Evolutionary conservation across 176 grass and related monocot genomes (phyloP).

Genomic region (Thalia dealbata): DNA sequence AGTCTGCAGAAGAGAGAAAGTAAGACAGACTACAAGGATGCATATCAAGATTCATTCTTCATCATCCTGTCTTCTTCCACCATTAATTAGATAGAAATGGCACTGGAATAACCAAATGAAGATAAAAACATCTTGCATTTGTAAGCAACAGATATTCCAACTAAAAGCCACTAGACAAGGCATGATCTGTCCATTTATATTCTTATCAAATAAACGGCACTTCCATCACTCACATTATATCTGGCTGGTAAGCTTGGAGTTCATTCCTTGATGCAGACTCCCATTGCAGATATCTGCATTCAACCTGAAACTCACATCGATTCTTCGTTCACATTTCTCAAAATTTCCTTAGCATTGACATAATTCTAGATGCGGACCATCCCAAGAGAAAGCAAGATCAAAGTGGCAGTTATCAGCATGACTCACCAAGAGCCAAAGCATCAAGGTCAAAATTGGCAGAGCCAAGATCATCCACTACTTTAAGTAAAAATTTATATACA

Average conservation of each 20-base stretch:
- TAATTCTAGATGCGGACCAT: not conserved
- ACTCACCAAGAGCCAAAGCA: not conserved
- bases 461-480: not conserved
- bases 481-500: not conserved
- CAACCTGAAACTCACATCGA: constrained; percentile 40
- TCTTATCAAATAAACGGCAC: too few species aligned
- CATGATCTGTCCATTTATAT: too few species aligned
- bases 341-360: not conserved
- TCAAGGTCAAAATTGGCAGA: not conserved
- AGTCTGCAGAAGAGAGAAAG: constrained; percentile 28
- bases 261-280: constrained; percentile 56
- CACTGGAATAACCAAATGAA: not conserved
- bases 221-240: constrained; percentile 52
- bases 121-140: too few species aligned
- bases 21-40: not conserved
- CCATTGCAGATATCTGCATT: constrained; percentile 85
- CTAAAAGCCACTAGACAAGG: too few species aligned
- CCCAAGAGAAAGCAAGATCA: not conserved
- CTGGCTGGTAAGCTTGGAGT: constrained; percentile 31
- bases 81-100: not conserved
- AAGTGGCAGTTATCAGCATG: not conserved
- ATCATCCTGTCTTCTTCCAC: too few species aligned
- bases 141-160: too few species aligned
- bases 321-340: too few species aligned
- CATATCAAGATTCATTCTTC: not conserved